These are phyloP conservation scores for Blastobotrys persicus DNA, from an alignment of 1,139 yeast genomes.

Conservation along the genomic window DNA sequence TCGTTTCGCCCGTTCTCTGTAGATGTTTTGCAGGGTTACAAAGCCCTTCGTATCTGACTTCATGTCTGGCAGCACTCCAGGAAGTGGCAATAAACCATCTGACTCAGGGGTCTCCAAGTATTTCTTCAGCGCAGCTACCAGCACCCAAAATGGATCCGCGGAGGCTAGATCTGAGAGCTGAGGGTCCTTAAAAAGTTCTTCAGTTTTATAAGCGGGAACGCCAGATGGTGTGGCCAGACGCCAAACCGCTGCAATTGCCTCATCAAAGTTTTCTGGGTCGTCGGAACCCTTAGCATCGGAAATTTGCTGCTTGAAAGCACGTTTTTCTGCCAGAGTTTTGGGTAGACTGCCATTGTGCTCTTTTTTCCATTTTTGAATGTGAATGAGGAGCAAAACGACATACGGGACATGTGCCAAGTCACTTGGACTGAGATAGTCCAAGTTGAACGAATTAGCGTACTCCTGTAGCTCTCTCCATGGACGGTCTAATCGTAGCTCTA, in stretches of 20 bases:
- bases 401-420: conserved; percentile 75
- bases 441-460: conserved; percentile 51
- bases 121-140: conserved; percentile 52
- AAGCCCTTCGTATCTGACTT: conserved; percentile 69
- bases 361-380: conserved; percentile 47
- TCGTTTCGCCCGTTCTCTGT: conserved; percentile 51
- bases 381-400: conserved; percentile 61
- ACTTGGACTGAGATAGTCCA: conserved; percentile 47
- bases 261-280: conserved; percentile 53
- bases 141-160: conserved; percentile 53
- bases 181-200: conserved; percentile 17
- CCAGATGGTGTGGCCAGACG: conserved; percentile 41
- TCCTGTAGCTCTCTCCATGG: conserved; percentile 75
- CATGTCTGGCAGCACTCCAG: conserved; percentile 87
- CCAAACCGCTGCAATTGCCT: conserved; percentile 62
- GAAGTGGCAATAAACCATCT: conserved; percentile 56
- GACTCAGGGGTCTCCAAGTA: conserved; percentile 41
- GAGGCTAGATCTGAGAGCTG: background rate
- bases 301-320: conserved; percentile 44
- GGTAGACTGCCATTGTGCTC: conserved; percentile 44
- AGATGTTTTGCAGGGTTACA: conserved; percentile 55
- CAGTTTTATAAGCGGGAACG: conserved; percentile 23
- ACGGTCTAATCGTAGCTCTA: conserved; percentile 64
- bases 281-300: conserved; percentile 36
- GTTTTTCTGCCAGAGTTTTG: conserved; percentile 46